phyloP scores from a whole-genome alignment of 2,329 filamentous ascomycete genomes.

The Ascochyta lentis region DNA sequence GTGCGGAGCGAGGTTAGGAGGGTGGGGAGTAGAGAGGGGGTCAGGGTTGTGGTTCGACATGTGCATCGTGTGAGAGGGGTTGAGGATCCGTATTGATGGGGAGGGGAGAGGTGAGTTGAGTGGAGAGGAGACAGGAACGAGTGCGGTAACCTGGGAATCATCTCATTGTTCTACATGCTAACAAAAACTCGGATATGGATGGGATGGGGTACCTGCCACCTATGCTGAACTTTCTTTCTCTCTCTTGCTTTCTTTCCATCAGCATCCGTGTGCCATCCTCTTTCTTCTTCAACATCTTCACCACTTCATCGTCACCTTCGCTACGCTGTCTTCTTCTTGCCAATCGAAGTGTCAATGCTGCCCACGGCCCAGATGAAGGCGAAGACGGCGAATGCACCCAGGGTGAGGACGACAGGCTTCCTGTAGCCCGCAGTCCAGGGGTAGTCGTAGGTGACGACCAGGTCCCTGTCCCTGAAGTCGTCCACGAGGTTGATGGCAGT shows the following conservation, averaged over 20 bases:
- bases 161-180: conserved; percentile 31
- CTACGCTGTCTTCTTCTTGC: conserved; percentile 56
- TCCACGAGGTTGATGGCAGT: conserved; percentile 88
- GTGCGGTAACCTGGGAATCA: neutral
- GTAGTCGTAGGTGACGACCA: conserved; percentile 89
- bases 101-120: neutral
- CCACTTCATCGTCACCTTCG: neutral
- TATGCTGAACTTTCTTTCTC: neutral
- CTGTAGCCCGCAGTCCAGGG: conserved; percentile 75
- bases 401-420: conserved; percentile 85
- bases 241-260: no score
- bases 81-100: conserved; percentile 28
- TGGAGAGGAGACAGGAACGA: neutral
- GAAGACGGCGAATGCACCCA: conserved; percentile 76
- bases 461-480: conserved; percentile 81
- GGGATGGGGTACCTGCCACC: conserved; percentile 1
- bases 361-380: conserved; percentile 76
- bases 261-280: neutral
- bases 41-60: conserved; percentile 36
- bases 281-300: neutral
- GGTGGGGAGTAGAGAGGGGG: conserved; percentile 15
- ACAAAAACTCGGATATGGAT: conserved; percentile 10
- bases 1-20: conserved; percentile 23
- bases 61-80: conserved; percentile 34
- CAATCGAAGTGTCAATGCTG: conserved; percentile 82